Percentiles rank a stretch among this genome's conserved stretches.
phyloP scores from a whole-genome alignment of 352 stramenopile species.

The Phytopythium montanum region DNA sequence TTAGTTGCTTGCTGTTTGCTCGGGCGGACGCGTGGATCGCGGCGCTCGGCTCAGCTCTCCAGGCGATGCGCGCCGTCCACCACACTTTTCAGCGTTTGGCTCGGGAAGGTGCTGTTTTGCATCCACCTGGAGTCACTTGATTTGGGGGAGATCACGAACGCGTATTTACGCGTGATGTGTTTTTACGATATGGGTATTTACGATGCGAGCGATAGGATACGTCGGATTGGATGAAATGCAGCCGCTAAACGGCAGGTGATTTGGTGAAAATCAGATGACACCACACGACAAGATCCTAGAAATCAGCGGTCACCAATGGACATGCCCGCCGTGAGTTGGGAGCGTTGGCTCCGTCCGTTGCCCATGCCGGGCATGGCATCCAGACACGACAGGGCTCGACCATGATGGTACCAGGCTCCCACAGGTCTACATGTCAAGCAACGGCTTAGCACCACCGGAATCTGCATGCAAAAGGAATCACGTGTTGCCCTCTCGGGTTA shows the following conservation, averaged over 20 bases:
- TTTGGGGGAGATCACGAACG: conserved; percentile 1
- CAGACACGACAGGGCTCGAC: not conserved
- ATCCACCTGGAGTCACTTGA: too few relatives aligned
- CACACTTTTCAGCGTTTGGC: conserved; percentile 7
- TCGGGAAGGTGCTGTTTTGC: not conserved
- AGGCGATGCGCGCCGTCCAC: not conserved
- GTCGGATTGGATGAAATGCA: not conserved
- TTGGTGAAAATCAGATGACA: not conserved
- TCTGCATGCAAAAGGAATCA: conserved; percentile 2
- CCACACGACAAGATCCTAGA: not conserved
- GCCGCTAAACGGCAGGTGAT: not conserved
- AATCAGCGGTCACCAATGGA: conserved; percentile 1
- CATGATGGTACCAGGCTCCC: not conserved
- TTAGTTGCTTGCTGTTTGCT: too few relatives aligned
- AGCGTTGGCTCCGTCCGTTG: not conserved
- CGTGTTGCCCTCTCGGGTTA: conserved; percentile 6
- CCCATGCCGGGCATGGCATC: not conserved
- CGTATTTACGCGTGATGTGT: not conserved
- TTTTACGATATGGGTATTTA: not conserved
- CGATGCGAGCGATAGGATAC: not conserved
- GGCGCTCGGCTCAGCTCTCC: not conserved
- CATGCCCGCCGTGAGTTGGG: not conserved
- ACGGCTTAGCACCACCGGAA: not conserved
- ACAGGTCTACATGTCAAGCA: too few relatives aligned
- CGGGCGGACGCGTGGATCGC: not conserved